phyloP scores from a whole-genome alignment of 2,329 filamentous ascomycete species.

The Pyrenophora seminiperda region DNA sequence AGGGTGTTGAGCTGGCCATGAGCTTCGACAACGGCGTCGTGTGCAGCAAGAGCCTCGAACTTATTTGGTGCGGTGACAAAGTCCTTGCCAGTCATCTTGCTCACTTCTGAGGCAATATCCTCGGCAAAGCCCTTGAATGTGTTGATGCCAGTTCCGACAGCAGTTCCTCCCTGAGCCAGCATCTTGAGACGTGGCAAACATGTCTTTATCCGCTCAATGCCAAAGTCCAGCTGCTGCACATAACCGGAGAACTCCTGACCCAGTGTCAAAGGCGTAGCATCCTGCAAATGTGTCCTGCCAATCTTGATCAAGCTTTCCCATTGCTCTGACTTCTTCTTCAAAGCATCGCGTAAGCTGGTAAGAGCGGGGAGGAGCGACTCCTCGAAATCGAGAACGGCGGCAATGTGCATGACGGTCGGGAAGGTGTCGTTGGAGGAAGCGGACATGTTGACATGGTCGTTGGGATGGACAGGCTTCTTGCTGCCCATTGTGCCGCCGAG shows the following conservation, averaged over 20 bases:
- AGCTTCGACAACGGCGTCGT: conserved; percentile 94
- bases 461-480: conserved; percentile 99
- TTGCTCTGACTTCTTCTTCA: conserved; percentile 85
- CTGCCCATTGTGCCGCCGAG: conserved; percentile 89
- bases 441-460: conserved; percentile 99
- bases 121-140: conserved; percentile 96
- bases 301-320: conserved; percentile 99
- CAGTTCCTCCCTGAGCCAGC: conserved; percentile 93
- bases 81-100: conserved; percentile 86
- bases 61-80: conserved; percentile 99
- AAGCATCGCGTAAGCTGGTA: conserved; percentile 77
- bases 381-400: conserved; percentile 91
- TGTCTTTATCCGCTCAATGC: conserved; percentile 83
- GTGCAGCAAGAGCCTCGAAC: conserved; percentile 94
- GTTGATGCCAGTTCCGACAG: conserved; percentile 96
- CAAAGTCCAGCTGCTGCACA: conserved; percentile 89
- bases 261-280: conserved; percentile 92
- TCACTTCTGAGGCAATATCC: conserved; percentile 87
- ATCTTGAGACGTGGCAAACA: conserved; percentile 82
- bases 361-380: conserved; percentile 82
- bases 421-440: conserved; percentile 99
- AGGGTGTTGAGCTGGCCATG: conserved; percentile 93
- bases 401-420: conserved; percentile 99
- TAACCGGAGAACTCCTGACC: conserved; percentile 98
- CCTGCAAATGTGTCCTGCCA: conserved; percentile 94